Conservation (phyloP, 2,329 filamentous ascomycete genomes). For the Aspergillus ruber region DNA sequence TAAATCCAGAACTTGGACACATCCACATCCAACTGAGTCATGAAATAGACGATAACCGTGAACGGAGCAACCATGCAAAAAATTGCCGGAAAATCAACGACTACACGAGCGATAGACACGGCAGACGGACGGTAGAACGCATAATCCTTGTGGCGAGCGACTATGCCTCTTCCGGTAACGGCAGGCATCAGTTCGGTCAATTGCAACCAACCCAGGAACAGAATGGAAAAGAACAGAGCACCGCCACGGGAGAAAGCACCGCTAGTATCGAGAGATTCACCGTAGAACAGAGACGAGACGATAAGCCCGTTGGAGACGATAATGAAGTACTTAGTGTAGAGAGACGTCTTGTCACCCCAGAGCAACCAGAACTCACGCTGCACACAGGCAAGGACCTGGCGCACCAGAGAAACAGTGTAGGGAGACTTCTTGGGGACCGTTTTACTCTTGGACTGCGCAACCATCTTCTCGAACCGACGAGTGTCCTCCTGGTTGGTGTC, state of each 20-base stretch:
- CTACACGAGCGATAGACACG: conserved; percentile 54
- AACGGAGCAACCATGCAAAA: conserved; percentile 55
- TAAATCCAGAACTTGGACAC: conserved; percentile 62
- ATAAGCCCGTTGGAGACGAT: conserved; percentile 69
- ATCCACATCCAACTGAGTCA: conserved; percentile 52
- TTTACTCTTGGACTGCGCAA: conserved; percentile 59
- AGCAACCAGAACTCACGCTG: conserved; percentile 73
- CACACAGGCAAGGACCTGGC: conserved; percentile 58
- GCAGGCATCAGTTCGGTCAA: conserved; percentile 73
- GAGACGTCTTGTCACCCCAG: conserved; percentile 64
- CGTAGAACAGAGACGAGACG: conserved; percentile 73
- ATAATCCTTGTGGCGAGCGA: conserved; percentile 60
- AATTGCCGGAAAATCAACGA: conserved; percentile 58
- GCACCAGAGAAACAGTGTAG: conserved; percentile 68
- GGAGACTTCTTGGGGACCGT: conserved; percentile 62
- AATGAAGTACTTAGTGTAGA: conserved; percentile 75
- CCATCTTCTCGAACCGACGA: conserved; percentile 58
- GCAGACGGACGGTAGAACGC: conserved; percentile 65
- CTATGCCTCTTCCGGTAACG: conserved; percentile 64
- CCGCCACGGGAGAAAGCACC: conserved; percentile 60
- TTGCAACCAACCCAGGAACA: conserved; percentile 65
- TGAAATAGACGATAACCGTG: conserved; percentile 60
- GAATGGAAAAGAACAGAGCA: conserved; percentile 59
- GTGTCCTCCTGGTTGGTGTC: conserved; percentile 56
- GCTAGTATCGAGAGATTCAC: conserved; percentile 51